Conservation (phyloP, 139 green algal species). For the Closterium sp. region DNA sequence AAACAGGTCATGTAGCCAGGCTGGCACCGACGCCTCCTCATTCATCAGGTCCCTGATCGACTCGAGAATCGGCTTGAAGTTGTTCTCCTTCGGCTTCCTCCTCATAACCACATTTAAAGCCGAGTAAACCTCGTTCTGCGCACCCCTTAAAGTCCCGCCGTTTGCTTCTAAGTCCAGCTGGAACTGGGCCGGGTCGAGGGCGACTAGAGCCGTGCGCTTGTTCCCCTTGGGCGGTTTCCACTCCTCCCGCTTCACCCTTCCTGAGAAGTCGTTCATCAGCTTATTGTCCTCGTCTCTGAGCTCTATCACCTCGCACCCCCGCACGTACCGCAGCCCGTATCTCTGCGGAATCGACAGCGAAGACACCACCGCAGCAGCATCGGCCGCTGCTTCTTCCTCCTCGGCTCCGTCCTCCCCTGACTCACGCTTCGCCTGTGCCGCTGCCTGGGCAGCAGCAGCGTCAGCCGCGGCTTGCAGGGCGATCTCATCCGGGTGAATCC, state of each 20-base stretch:
- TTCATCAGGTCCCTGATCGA: constrained; percentile 93
- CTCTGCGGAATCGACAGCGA: constrained; percentile 50
- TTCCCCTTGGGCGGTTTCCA: constrained; percentile 65
- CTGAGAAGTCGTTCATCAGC: constrained; percentile 96
- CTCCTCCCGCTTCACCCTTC: constrained; percentile 68
- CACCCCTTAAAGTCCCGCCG: not conserved
- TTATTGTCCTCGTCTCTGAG: constrained; percentile 65
- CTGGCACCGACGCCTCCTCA: constrained; percentile 73
- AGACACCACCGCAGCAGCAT: not conserved
- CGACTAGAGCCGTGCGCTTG: constrained; percentile 74
- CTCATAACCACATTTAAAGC: constrained; percentile 89
- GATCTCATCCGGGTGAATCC: constrained; percentile 32
- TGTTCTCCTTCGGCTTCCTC: constrained; percentile 94
- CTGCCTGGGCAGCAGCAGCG: not conserved
- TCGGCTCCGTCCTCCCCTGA: not conserved
- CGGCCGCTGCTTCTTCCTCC: not conserved
- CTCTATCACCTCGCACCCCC: constrained; percentile 83
- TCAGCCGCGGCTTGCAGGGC: not conserved
- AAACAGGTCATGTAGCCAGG: constrained; percentile 96
- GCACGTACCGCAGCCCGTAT: constrained; percentile 73
- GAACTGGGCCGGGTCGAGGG: constrained; percentile 93
- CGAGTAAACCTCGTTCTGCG: constrained; percentile 73
- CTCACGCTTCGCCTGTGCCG: not conserved
- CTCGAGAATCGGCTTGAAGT: constrained; percentile 96
- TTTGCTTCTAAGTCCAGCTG: constrained; percentile 72